phyloP scores from a whole-genome alignment of 176 grass and related monocot genomes.

The Lolium multiflorum region DNA sequence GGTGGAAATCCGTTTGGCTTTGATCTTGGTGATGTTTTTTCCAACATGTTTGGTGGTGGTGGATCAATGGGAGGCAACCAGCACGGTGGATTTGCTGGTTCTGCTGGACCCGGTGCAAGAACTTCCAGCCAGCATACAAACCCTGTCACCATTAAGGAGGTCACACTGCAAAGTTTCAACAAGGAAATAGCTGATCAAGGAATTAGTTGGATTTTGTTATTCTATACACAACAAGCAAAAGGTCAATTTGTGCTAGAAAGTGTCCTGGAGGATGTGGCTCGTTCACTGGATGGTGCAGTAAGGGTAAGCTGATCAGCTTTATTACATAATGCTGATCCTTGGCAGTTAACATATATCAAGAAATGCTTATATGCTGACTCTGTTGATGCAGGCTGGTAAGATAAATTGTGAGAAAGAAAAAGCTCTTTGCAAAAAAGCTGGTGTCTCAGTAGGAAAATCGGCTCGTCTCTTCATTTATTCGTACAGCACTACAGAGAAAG shows the following conservation, averaged over 20 bases:
- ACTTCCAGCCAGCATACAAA: constrained; percentile 42
- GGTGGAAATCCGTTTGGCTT: constrained; percentile 73
- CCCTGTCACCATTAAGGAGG: constrained; percentile 59
- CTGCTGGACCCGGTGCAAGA: constrained; percentile 51
- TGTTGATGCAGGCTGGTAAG: constrained; percentile 76
- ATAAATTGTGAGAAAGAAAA: constrained; percentile 80
- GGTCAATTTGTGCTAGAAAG: constrained; percentile 64
- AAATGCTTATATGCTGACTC: background rate
- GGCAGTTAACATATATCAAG: constrained; percentile 2
- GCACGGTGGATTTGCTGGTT: constrained; percentile 59
- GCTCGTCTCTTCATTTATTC: constrained; percentile 84
- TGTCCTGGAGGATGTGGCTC: constrained; percentile 65
- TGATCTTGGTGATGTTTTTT: constrained; percentile 84
- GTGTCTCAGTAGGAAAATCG: constrained; percentile 58
- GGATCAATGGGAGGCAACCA: constrained; percentile 51
- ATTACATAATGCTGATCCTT: background rate
- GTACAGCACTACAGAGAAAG: constrained; percentile 63
- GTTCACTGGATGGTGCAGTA: constrained; percentile 71
- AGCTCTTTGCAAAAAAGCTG: constrained; percentile 68
- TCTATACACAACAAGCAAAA: constrained; percentile 68
- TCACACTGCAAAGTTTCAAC: constrained; percentile 75
- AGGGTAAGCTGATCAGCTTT: constrained; percentile 51
- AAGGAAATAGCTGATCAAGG: constrained; percentile 84
- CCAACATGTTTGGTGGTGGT: constrained; percentile 79
- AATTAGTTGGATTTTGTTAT: constrained; percentile 89